phyloP scores from a whole-genome alignment of 192 early-diverging fungal genomes.

The Backusella macrospora region DNA sequence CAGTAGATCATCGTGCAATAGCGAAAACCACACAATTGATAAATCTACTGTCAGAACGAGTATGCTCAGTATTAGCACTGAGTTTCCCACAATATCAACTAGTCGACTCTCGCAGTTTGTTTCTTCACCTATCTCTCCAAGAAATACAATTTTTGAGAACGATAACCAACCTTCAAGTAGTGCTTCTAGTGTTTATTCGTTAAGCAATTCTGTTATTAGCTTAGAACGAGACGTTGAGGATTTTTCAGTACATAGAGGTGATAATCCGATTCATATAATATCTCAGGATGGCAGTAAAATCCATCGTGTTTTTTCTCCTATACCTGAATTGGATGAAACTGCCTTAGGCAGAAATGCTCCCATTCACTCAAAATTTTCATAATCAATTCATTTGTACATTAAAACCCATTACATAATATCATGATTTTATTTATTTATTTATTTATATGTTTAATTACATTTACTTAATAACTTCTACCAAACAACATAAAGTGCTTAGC shows the following conservation, averaged over 20 bases:
- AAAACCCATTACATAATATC: not conserved
- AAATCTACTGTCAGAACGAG: constrained; percentile 1
- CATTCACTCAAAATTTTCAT: constrained; percentile 11
- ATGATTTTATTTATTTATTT: constrained; percentile 13
- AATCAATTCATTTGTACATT: not conserved
- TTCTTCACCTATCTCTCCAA: not conserved
- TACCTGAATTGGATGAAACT: not conserved
- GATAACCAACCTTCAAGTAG: not conserved
- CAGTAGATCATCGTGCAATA: constrained; percentile 12
- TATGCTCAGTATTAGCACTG: not conserved
- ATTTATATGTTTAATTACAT: not conserved
- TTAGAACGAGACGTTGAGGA: constrained; percentile 4
- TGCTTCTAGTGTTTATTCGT: constrained; percentile 10
- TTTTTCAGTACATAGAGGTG: not conserved
- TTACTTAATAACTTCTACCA: constrained; percentile 78
- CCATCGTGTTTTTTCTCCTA: not conserved
- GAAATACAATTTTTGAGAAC: not conserved
- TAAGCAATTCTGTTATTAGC: constrained; percentile 22
- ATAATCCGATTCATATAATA: constrained; percentile 3
- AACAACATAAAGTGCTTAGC: constrained; percentile 84
- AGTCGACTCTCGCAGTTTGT: not conserved
- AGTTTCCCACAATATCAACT: not conserved
- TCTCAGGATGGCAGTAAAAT: not conserved
- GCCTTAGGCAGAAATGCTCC: constrained; percentile 21
- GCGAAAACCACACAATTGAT: not conserved